A percentile compares a stretch with the other conserved stretches of the same genome.
Conservation (phyloP, 2,329 filamentous ascomycete genomes). For the Diaporthe vaccinii region DNA sequence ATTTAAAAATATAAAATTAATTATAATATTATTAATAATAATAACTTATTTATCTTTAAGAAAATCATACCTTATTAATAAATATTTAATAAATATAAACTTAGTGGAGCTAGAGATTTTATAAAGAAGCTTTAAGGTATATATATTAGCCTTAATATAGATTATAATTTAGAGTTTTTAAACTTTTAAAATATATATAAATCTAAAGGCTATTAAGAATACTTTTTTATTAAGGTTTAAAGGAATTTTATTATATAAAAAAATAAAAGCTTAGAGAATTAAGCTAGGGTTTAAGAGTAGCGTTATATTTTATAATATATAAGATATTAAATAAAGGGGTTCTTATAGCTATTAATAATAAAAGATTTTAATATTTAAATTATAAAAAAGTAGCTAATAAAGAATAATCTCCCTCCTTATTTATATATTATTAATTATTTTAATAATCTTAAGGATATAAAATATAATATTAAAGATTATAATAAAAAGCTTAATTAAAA, state of each 20-base stretch:
- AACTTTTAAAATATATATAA: not conserved
- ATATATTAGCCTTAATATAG: not conserved
- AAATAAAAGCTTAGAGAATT: not conserved
- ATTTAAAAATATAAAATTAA: not conserved
- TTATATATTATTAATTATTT: not conserved
- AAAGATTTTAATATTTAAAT: not conserved
- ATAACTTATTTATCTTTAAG: fast-evolving
- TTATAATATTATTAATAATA: not conserved
- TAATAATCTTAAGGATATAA: not conserved
- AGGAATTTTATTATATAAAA: not conserved
- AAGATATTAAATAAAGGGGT: not conserved
- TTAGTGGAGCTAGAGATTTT: not conserved
- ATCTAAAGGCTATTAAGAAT: not conserved
- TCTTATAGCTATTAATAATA: not conserved
- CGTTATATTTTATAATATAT: not conserved
- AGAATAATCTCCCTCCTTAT: not conserved
- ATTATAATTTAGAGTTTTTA: not conserved
- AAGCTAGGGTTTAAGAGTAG: not conserved
- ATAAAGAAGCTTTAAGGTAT: not conserved
- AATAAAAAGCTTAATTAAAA: not conserved
- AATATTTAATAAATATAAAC: not conserved
- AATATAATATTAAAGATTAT: not conserved
- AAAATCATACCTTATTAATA: not conserved
- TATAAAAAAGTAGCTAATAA: no score
- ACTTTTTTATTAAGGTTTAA: not conserved